phyloP scores from a whole-genome alignment of 1,139 yeast species.

The Suhomyces chickasaworum region DNA sequence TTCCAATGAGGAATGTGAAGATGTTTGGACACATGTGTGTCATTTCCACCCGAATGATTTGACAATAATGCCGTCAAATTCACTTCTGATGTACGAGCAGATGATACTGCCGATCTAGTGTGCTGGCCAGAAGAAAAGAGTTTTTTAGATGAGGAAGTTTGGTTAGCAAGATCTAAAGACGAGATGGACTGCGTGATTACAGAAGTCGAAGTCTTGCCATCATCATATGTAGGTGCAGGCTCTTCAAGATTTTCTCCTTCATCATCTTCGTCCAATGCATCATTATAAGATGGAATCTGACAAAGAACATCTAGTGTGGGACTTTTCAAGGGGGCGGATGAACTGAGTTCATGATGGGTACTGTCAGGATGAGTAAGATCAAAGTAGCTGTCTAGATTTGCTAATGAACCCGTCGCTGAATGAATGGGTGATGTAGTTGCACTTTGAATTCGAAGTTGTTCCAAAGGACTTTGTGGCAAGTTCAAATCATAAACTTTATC shows the following conservation, averaged over 20 bases:
- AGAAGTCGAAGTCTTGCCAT: not conserved
- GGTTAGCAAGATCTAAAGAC: slow-evolving; percentile 9
- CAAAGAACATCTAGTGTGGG: slow-evolving; percentile 29
- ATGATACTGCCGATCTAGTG: not conserved
- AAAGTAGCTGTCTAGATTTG: slow-evolving; percentile 30
- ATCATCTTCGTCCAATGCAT: slow-evolving; percentile 37
- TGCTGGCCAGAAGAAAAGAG: slow-evolving; percentile 1
- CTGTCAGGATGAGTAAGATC: slow-evolving; percentile 23
- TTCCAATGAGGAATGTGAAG: slow-evolving; percentile 7
- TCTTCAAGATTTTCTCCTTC: slow-evolving; percentile 25
- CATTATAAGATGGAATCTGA: slow-evolving; percentile 39
- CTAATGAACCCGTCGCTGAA: slow-evolving; percentile 23
- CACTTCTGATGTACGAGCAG: slow-evolving; percentile 5
- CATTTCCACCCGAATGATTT: not conserved
- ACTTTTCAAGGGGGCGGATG: slow-evolving; percentile 7
- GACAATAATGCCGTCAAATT: slow-evolving; percentile 1
- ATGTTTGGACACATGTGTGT: slow-evolving; percentile 1
- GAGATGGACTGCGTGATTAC: slow-evolving; percentile 5
- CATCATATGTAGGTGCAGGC: slow-evolving; percentile 36
- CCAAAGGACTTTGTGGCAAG: slow-evolving; percentile 41
- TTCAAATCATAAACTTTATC: slow-evolving; percentile 42
- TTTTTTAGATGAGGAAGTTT: slow-evolving; percentile 1
- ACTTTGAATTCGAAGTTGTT: slow-evolving; percentile 36
- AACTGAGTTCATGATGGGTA: not conserved
- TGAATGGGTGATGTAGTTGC: slow-evolving; percentile 19